Evolutionary conservation across 495 filamentous ascomycete genomes (phyloP).

Genomic region (Penicillium pancosmium): DNA sequence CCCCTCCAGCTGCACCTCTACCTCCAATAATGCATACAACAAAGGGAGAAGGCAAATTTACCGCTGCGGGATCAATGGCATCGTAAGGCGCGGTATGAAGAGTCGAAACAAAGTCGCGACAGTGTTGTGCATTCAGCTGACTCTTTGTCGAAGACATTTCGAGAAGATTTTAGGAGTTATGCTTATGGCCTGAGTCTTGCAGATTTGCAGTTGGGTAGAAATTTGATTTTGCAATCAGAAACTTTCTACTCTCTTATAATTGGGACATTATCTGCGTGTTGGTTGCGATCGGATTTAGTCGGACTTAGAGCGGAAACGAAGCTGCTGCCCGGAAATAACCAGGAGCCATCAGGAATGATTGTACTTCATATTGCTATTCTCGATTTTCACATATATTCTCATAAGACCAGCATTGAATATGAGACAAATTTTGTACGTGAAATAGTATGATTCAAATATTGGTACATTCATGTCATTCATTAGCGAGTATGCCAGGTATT

Average conservation of each 20-base stretch:
- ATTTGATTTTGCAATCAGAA: background rate
- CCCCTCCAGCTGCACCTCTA: slow-evolving; percentile 46
- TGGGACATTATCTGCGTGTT: background rate
- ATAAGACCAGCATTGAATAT: too few relatives aligned
- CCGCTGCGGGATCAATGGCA: slow-evolving; percentile 38
- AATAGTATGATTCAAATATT: too few relatives aligned
- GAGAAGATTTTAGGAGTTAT: background rate
- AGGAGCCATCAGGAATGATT: too few relatives aligned
- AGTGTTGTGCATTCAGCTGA: slow-evolving; percentile 16
- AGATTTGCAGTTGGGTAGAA: too few relatives aligned
- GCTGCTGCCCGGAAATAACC: background rate
- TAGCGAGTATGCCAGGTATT: too few relatives aligned
- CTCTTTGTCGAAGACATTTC: slow-evolving; percentile 15
- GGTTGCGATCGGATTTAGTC: slow-evolving; percentile 6
- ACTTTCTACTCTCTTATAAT: background rate
- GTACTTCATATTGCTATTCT: too few relatives aligned
- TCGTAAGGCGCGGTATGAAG: slow-evolving; percentile 48
- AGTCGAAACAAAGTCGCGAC: slow-evolving; percentile 22
- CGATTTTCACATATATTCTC: too few relatives aligned
- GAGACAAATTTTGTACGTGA: too few relatives aligned
- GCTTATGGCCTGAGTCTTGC: too few relatives aligned
- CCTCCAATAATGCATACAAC: slow-evolving; percentile 51
- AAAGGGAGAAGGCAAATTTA: slow-evolving; percentile 36
- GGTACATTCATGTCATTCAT: too few relatives aligned
- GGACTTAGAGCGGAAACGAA: slow-evolving; percentile 5